Evolutionary conservation across 2,329 filamentous ascomycete genomes (phyloP).

Genomic region (Cylindrodendrum hubeiense): DNA sequence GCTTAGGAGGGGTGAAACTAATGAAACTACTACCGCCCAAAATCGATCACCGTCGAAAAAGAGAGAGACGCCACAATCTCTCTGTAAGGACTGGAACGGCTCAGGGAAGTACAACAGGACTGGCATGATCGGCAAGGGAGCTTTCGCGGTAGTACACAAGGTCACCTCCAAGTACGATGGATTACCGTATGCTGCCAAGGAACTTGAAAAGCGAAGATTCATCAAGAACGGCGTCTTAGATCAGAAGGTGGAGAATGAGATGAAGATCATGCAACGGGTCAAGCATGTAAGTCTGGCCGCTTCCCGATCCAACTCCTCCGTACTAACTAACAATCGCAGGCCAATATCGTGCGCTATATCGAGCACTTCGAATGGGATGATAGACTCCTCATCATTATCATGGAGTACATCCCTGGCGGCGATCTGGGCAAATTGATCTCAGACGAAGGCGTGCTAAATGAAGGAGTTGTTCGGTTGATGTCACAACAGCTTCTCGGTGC

Average conservation of each 20-base stretch:
- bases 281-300: slow-evolving; percentile 75
- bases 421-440: slow-evolving; percentile 83
- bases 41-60: slow-evolving; percentile 38
- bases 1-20: slow-evolving; percentile 35
- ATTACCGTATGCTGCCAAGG: slow-evolving; percentile 88
- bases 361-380: slow-evolving; percentile 87
- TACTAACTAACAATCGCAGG: slow-evolving; percentile 57
- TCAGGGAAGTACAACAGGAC: slow-evolving; percentile 87
- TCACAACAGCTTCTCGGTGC: slow-evolving; percentile 83
- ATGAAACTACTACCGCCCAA: slow-evolving; percentile 30
- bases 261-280: slow-evolving; percentile 92
- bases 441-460: slow-evolving; percentile 71
- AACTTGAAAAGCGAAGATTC: slow-evolving; percentile 92
- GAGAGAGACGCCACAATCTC: slow-evolving; percentile 43
- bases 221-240: slow-evolving; percentile 93
- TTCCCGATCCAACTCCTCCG: neutral
- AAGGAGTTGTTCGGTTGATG: slow-evolving; percentile 78
- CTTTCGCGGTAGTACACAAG: slow-evolving; percentile 94
- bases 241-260: slow-evolving; percentile 94
- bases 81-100: slow-evolving; percentile 79
- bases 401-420: slow-evolving; percentile 89
- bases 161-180: slow-evolving; percentile 89
- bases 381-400: slow-evolving; percentile 93
- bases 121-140: slow-evolving; percentile 87
- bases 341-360: slow-evolving; percentile 91